These are phyloP conservation scores for Wickerhamomyces ciferrii DNA, from an alignment of 805 yeast genomes.

Conservation along the genomic window DNA sequence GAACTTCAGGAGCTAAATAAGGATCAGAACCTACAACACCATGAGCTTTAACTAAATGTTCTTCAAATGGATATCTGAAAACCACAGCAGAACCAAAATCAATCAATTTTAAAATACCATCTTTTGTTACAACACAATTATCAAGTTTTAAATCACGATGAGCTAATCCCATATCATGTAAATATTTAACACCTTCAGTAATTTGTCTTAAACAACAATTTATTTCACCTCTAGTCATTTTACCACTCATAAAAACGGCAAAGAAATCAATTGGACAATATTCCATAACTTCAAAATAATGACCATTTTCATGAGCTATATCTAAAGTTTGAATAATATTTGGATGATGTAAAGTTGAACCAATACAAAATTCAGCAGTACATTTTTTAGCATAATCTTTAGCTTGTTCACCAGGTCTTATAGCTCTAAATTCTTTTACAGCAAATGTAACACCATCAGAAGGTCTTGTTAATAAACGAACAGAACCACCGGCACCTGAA, in stretches of 20 bases:
- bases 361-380: slow-evolving; percentile 86
- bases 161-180: slow-evolving; percentile 75
- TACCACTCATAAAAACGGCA: slow-evolving; percentile 83
- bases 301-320: slow-evolving; percentile 50
- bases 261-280: slow-evolving; percentile 82
- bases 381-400: slow-evolving; percentile 83
- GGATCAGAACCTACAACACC: slow-evolving; percentile 88
- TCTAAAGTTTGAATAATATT: slow-evolving; percentile 77
- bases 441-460: slow-evolving; percentile 72
- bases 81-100: slow-evolving; percentile 86
- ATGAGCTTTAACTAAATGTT: slow-evolving; percentile 51
- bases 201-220: slow-evolving; percentile 79
- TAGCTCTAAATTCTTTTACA: slow-evolving; percentile 75
- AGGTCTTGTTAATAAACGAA: slow-evolving; percentile 63
- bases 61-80: slow-evolving; percentile 70
- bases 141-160: slow-evolving; percentile 81
- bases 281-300: slow-evolving; percentile 81
- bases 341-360: slow-evolving; percentile 77
- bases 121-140: slow-evolving; percentile 71
- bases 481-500: slow-evolving; percentile 87
- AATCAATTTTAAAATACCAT: slow-evolving; percentile 72
- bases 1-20: slow-evolving; percentile 79
- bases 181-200: slow-evolving; percentile 62
- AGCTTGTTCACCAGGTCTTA: slow-evolving; percentile 62
- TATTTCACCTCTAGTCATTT: slow-evolving; percentile 75